Base-by-base conservation (phyloP, 2,329 filamentous ascomycete species). In the Penicillium sp. region DNA sequence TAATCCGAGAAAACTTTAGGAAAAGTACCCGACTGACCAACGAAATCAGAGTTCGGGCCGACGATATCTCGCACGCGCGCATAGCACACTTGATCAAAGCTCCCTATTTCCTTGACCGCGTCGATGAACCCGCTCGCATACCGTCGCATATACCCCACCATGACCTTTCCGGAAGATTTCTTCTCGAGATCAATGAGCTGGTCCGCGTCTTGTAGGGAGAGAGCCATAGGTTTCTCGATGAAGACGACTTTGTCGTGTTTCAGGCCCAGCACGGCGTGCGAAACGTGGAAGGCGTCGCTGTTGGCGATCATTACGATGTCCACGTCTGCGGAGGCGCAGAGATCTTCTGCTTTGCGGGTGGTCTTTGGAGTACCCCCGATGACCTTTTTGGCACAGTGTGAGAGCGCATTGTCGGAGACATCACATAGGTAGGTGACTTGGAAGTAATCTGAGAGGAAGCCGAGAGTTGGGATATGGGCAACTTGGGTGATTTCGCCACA, bases 111-210 rank as follows among this genome's bases (percentile, higher is more conserved):
- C 54, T 77, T 71, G 16, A 85, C 72, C 0, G 81, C 81, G 40
- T 83, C 75, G 0, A 76, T 63, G 61, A 86, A 86, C 0, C 77
- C 75, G 0, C 78, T 65, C 0, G 84, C 83, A 64, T 84, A 86
- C 3, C 84, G 76, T 16, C 84, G 72, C 82, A 85, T 85, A 56
- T 83, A 83, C 2, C 83, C 84, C 0, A 87, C 81, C 66, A 87
- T 81, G 0, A 84, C 76, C 25, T 67, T 73, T 0, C 78, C 81
- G 2, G 68, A 63, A 0, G 77, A 76, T 1, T 58, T 60, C 56
- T 76, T 70, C 65, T 86, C 82, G 0, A 82, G 82, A 0, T 72
- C 77, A 23, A 80, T 71, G 27, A 87, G 76, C 0, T 65, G 60
- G 33, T 81, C 68, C 0, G 77, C 70, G 40, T 80, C 78, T 1